Percentiles rank a stretch among this genome's conserved stretches.
These are phyloP conservation scores for Davidsoniella virescens DNA, from an alignment of 2,329 filamentous ascomycete genomes.

Conservation along the genomic window DNA sequence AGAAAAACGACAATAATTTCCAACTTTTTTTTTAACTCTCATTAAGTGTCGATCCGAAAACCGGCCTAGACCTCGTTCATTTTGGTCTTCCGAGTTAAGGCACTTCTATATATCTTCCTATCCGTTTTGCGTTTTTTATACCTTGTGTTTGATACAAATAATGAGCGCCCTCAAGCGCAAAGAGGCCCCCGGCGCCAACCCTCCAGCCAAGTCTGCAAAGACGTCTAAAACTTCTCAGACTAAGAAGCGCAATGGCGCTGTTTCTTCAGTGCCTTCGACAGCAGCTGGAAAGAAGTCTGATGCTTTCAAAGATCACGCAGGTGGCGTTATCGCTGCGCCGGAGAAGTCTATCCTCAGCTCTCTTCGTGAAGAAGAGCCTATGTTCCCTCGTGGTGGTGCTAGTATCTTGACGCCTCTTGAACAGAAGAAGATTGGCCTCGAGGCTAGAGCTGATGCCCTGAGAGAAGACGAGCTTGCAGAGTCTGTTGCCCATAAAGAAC, in stretches of 20 bases:
- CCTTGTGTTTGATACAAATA: constrained; percentile 15
- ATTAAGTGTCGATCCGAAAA: constrained; percentile 4
- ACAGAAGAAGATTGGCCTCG: constrained; percentile 87
- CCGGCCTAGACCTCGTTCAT: background rate
- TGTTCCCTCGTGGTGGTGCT: constrained; percentile 85
- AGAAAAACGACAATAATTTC: background rate
- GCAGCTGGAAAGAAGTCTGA: constrained; percentile 17
- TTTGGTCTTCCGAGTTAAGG: constrained; percentile 7
- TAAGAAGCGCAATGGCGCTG: constrained; percentile 26
- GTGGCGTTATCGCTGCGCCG: constrained; percentile 20
- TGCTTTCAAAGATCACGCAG: constrained; percentile 21
- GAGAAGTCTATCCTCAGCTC: constrained; percentile 27
- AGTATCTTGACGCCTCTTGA: constrained; percentile 85
- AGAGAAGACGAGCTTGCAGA: constrained; percentile 48
- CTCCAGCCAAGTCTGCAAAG: constrained; percentile 32
- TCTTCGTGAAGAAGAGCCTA: constrained; percentile 62
- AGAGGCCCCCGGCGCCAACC: constrained; percentile 36
- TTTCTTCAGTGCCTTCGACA: constrained; percentile 6
- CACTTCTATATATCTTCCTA: background rate
- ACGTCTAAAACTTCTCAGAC: constrained; percentile 29
- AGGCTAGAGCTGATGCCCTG: constrained; percentile 80
- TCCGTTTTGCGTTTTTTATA: constrained; percentile 11
- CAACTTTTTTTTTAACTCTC: background rate
- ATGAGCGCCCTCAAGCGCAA: constrained; percentile 45
- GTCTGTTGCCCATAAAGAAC: constrained; percentile 1